Conservation (phyloP, 768 basidiomycete species). For the Suillus cothurnatus region DNA sequence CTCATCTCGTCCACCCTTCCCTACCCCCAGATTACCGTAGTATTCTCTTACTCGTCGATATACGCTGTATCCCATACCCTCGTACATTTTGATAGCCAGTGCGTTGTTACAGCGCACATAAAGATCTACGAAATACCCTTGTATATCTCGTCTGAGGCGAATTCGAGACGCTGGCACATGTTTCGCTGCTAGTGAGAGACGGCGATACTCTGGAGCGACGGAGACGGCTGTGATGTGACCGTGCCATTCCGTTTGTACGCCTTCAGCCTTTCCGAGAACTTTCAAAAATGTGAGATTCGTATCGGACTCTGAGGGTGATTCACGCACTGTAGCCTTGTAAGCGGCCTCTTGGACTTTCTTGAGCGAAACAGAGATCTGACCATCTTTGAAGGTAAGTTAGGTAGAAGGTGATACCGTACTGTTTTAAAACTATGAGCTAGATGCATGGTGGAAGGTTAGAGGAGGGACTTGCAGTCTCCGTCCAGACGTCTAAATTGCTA, state of each 20-base stretch:
- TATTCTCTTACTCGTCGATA: slow-evolving; percentile 90
- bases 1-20: slow-evolving; percentile 77
- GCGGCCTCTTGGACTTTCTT: slow-evolving; percentile 77
- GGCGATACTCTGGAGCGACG: slow-evolving; percentile 91
- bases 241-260: slow-evolving; percentile 74
- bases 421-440: not conserved
- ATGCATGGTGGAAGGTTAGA: slow-evolving; percentile 9
- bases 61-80: slow-evolving; percentile 90
- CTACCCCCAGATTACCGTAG: slow-evolving; percentile 76
- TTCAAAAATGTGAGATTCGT: slow-evolving; percentile 10
- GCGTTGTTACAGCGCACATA: slow-evolving; percentile 90
- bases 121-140: slow-evolving; percentile 91
- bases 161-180: slow-evolving; percentile 87
- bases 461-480: slow-evolving; percentile 79
- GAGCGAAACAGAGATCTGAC: slow-evolving; percentile 88
- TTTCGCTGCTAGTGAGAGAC: slow-evolving; percentile 82
- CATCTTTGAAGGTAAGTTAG: slow-evolving; percentile 86
- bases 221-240: slow-evolving; percentile 96
- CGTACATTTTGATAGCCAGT: slow-evolving; percentile 90
- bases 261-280: slow-evolving; percentile 97
- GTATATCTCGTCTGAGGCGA: slow-evolving; percentile 79
- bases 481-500: slow-evolving; percentile 93
- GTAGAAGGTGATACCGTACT: slow-evolving; percentile 92
- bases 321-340: slow-evolving; percentile 92
- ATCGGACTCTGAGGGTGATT: slow-evolving; percentile 7